These are phyloP conservation scores for Nematodospora anomalae DNA, from an alignment of 1,139 yeast genomes.

Conservation along the genomic window DNA sequence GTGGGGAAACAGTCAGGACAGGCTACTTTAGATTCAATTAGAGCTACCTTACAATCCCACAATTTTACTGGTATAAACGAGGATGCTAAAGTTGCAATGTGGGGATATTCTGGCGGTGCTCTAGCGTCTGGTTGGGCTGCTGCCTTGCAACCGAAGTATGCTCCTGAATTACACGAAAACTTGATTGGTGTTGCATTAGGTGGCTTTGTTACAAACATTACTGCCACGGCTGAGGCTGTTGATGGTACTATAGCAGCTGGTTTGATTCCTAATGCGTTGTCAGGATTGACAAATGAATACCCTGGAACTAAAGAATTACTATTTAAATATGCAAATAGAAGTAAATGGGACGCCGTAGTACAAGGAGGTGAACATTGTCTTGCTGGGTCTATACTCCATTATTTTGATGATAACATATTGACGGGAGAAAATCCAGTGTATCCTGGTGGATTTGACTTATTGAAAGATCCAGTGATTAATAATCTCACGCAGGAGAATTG, in stretches of 20 bases:
- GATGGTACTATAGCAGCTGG: constrained; percentile 31
- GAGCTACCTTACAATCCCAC: constrained; percentile 20
- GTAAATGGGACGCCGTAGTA: neutral
- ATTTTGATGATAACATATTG: constrained; percentile 16
- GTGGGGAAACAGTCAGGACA: constrained; percentile 26
- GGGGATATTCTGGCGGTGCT: constrained; percentile 34
- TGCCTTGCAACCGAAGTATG: constrained; percentile 30
- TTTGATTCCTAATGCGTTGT: constrained; percentile 24
- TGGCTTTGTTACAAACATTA: constrained; percentile 30
- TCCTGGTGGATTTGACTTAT: constrained; percentile 18
- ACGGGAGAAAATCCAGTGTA: constrained; percentile 19
- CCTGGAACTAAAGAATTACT: constrained; percentile 15
- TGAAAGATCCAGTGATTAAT: constrained; percentile 17
- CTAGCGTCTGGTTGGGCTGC: constrained; percentile 31
- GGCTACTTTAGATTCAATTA: constrained; percentile 22
- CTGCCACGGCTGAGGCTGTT: constrained; percentile 22
- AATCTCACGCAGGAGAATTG: constrained; percentile 23
- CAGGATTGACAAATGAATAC: constrained; percentile 28
- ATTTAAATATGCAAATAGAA: neutral
- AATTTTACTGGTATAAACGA: constrained; percentile 22
- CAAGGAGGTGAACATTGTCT: constrained; percentile 14
- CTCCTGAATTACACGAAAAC: constrained; percentile 28
- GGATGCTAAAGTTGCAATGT: constrained; percentile 22
- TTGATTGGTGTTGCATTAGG: constrained; percentile 35
- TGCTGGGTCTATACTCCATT: constrained; percentile 14